Evolutionary conservation across 2,329 filamentous ascomycete genomes (phyloP).

Genomic region (Apiospora sp.): DNA sequence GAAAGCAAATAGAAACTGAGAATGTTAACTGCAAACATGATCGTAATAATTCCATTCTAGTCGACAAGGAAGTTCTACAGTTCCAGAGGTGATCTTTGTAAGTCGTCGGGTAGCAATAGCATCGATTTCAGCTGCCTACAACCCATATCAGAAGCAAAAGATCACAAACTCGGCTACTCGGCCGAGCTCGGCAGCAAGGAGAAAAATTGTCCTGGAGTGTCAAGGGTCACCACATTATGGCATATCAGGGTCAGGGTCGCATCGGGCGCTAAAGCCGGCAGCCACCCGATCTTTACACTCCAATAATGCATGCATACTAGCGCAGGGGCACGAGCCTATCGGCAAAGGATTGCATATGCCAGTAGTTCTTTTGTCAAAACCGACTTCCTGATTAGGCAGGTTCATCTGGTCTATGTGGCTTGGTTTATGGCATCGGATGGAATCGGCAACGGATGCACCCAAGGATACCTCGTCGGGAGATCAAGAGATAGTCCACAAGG

Average conservation of each 20-base stretch:
- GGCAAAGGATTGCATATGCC: background rate
- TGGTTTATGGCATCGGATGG: background rate
- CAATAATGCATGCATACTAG: background rate
- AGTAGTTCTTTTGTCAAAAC: background rate
- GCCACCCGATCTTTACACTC: background rate
- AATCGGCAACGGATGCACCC: background rate
- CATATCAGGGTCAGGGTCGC: background rate
- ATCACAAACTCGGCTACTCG: background rate
- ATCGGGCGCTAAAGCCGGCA: background rate
- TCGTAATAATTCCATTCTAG: no score
- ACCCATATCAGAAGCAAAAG: no score
- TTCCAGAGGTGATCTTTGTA: no score
- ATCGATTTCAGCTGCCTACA: no score
- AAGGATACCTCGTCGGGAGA: background rate
- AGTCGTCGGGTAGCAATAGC: no score
- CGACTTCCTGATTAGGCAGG: constrained; percentile 5
- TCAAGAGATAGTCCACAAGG: background rate
- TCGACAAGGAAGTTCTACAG: no score
- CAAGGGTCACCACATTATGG: background rate
- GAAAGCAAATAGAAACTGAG: background rate
- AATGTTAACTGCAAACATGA: background rate
- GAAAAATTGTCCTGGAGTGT: no score
- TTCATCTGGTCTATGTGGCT: background rate
- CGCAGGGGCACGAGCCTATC: background rate
- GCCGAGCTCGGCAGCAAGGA: background rate